phyloP scores from a whole-genome alignment of 2,329 filamentous ascomycete species.

The Aspergillus sp. region DNA sequence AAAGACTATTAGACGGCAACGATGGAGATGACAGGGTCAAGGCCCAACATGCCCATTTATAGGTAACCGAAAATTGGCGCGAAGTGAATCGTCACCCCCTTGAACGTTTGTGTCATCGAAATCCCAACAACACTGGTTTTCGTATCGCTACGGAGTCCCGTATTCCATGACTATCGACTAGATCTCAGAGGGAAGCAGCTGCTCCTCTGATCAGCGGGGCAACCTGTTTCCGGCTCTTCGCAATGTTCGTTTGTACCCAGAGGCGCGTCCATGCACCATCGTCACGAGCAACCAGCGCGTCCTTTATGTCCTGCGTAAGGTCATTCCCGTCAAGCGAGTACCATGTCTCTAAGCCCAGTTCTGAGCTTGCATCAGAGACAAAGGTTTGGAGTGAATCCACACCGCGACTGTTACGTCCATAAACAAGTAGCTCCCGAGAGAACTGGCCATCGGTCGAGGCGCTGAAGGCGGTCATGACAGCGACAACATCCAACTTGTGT shows the following conservation, averaged over 20 bases:
- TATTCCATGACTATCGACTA: not conserved
- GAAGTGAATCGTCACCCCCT: too few relatives aligned
- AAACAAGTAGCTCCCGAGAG: conserved; percentile 53
- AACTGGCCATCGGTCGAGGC: conserved; percentile 39
- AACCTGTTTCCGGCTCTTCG: conserved; percentile 63
- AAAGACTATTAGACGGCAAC: too few relatives aligned
- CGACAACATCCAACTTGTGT: conserved; percentile 52
- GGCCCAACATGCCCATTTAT: too few relatives aligned
- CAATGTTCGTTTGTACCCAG: conserved; percentile 58
- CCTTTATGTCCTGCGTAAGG: conserved; percentile 19
- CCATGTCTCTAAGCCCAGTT: conserved; percentile 44
- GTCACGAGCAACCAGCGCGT: conserved; percentile 7
- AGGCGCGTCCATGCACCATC: conserved; percentile 44
- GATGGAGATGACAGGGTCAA: too few relatives aligned
- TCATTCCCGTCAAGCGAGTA: conserved; percentile 27
- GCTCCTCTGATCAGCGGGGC: conserved; percentile 58
- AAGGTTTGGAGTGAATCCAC: conserved; percentile 47
- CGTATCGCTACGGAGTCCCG: not conserved
- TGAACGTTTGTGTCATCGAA: not conserved
- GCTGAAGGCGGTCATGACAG: conserved; percentile 60
- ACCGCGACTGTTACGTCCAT: conserved; percentile 42
- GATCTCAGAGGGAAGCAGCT: conserved; percentile 27
- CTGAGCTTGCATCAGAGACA: conserved; percentile 41
- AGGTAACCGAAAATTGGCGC: too few relatives aligned
- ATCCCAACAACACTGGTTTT: not conserved